Evolutionary conservation across 2,329 filamentous ascomycete genomes (phyloP), one percentile per base, ranked within the genome.

Genomic region (Aspergillus carbonarius): DNA sequence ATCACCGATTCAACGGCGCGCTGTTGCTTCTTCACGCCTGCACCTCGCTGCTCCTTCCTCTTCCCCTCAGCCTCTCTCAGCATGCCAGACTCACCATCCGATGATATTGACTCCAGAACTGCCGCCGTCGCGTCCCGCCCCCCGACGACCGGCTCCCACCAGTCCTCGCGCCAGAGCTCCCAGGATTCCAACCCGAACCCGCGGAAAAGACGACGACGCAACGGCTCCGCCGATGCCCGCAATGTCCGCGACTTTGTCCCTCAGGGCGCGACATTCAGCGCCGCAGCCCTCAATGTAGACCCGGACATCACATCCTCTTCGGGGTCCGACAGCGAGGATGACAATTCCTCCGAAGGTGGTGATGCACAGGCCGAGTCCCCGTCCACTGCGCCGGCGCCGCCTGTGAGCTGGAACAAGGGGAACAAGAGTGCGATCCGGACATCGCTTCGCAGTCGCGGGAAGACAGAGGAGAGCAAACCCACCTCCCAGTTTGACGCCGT

Each of bases 81-180:
- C 35, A 73, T 72, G 70, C 23, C 68, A 50, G 63, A 66, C 30
- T 62, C 58, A 27, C 68, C 70, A 27, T 70, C 65, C 44, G 72
- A 76, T 50, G 73, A 77, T 32, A 70, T 72, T 50, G 74, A 83
- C 63, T 82, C 81, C 17, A 73, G 81, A 49, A 82, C 78, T 37
- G 77, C 77, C 47, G 71, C 74, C 2, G 70, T 81, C 23, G 78
- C 78, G 15, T 63, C 68, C 37, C 77, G 77, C 17, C 58, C 55
- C 47, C 68, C 65, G 15, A 68, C 65, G 27, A 66, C 66, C 30
- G 61, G 59, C 39, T 68, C 68, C 55, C 63, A 62, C 63, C 64
- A 63, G 52, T 39, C 54, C 34, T 62, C 57, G 18, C 51, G 51
- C 12, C 51, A 54, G 40, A 62, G 68, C 58, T 68, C 68, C 13